Conservation (phyloP, 108 stramenopile species). For the Nitzschia inconspicua region DNA sequence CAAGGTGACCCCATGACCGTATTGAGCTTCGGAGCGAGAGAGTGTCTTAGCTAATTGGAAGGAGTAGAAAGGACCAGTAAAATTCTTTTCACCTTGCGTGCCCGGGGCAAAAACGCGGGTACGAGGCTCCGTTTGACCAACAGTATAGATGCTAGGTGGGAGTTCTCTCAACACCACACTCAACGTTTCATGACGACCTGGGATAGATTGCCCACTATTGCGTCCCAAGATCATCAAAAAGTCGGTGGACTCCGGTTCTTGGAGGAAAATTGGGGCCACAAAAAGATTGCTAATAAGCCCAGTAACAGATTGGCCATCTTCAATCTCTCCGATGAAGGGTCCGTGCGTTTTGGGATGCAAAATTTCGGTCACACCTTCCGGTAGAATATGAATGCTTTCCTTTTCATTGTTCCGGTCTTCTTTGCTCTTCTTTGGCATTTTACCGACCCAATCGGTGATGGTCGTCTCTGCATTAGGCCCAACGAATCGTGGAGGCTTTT, state of each 20-base stretch:
- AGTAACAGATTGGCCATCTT: conserved; percentile 76
- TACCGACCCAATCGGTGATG: conserved; percentile 76
- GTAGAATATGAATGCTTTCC: conserved; percentile 54
- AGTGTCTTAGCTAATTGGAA: conserved; percentile 74
- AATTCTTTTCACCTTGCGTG: conserved; percentile 79
- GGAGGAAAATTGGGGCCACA: conserved; percentile 81
- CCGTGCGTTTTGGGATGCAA: conserved; percentile 79
- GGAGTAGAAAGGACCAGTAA: conserved; percentile 65
- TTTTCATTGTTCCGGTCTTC: conserved; percentile 56
- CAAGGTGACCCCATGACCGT: conserved; percentile 60
- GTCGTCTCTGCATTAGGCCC: conserved; percentile 53
- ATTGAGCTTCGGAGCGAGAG: conserved; percentile 33
- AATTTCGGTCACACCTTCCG: conserved; percentile 87
- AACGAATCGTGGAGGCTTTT: conserved; percentile 46
- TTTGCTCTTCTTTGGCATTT: conserved; percentile 54
- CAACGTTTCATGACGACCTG: conserved; percentile 39
- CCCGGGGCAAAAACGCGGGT: conserved; percentile 76
- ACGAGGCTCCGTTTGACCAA: conserved; percentile 83
- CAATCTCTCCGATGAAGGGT: conserved; percentile 85
- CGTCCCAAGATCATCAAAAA: conserved; percentile 84
- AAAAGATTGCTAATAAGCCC: conserved; percentile 81
- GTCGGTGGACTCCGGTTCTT: conserved; percentile 77
- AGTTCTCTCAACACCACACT: conserved; percentile 75
- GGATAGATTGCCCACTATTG: conserved; percentile 31
- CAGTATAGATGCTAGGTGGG: conserved; percentile 66